Evolutionary conservation across 2,329 filamentous ascomycete genomes (phyloP).

Genomic region (Microcera coccophila): DNA sequence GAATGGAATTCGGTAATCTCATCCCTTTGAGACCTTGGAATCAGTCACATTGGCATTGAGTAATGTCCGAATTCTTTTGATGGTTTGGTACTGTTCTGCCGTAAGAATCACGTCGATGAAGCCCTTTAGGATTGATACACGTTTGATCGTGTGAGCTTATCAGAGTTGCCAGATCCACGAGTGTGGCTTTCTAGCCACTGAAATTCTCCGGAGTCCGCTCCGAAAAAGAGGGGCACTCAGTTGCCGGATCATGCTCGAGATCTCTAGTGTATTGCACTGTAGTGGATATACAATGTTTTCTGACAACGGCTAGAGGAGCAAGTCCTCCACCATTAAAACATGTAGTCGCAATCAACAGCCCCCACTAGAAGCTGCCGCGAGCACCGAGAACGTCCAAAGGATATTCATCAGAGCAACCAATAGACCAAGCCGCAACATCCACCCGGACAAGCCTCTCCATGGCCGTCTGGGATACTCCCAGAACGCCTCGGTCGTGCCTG

Average conservation of each 20-base stretch:
- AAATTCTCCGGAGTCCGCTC: slow-evolving; percentile 5
- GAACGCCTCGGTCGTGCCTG: slow-evolving; percentile 14
- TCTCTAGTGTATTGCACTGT: neutral
- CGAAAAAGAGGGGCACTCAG: slow-evolving; percentile 11
- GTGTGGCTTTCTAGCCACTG: slow-evolving; percentile 12
- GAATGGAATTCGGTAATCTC: neutral
- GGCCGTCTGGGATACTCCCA: slow-evolving; percentile 10
- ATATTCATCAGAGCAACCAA: slow-evolving; percentile 2
- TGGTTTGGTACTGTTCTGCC: neutral
- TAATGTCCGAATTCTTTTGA: slow-evolving; percentile 1
- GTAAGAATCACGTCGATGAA: slow-evolving; percentile 24
- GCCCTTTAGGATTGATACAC: slow-evolving; percentile 11
- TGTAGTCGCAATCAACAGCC: neutral
- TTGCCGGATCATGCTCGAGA: no score
- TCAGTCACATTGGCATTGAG: neutral
- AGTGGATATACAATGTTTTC: neutral
- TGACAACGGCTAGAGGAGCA: slow-evolving; percentile 15
- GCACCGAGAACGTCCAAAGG: slow-evolving; percentile 6
- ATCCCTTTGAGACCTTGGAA: neutral
- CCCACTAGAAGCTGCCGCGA: neutral
- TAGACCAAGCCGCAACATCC: slow-evolving; percentile 5
- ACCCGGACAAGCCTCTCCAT: slow-evolving; percentile 22
- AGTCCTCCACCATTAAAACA: slow-evolving; percentile 23
- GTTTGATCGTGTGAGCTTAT: no score
- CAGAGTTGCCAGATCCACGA: slow-evolving; percentile 6